Evolutionary conservation across 2,329 filamentous ascomycete genomes (phyloP), one percentile per base, ranked within the genome.

Genomic region (Xylaria arbuscula): DNA sequence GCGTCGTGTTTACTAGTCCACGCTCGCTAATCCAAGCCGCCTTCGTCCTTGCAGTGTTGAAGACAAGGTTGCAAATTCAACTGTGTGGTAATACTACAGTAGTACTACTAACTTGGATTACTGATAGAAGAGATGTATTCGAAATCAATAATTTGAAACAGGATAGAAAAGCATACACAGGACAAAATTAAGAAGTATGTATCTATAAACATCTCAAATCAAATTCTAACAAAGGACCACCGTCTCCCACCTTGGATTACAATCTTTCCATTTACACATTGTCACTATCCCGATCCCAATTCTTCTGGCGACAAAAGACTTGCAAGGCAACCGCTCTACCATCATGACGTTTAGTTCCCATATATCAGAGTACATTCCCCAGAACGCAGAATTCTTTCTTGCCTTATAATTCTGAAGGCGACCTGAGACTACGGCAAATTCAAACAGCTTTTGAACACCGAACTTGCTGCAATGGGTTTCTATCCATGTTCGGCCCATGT

Each of bases 341-440:
- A 71, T 64, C 68, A 72, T 68, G 9, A 70, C 60, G 24, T 68
- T 22, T 17, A 70, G 59, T 19, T 62, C 55, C 69, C 68, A 70
- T 38, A 66, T 62, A 22, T 68, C 40, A 11, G 34, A 63, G 48
- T 68, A 72, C 13, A 17, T 55, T 1, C 38, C 19, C n/a, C 7
- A 9, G 17, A 17, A 55, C n/a, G 53, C 53, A 2, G n/a, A 24
- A 10, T 1, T 15, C 34, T 55, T 55, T 17, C 53, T 38, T 5
- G 2, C 13, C 3, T 2, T 15, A 7, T 55, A 55, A 2, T 55
- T n/a, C 15, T 55, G 53, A 0, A 55, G 53, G n/a, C 53, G 53
- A 8, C 53, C 53, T 22, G 53, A 55, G 5, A 55, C 38, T 2
- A 55, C 53, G 3, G 4, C 34, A 10, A 55, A 55, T 11, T 38